Conservation (phyloP, 2,329 filamentous ascomycete species). For the Mollisiaceae sp. region DNA sequence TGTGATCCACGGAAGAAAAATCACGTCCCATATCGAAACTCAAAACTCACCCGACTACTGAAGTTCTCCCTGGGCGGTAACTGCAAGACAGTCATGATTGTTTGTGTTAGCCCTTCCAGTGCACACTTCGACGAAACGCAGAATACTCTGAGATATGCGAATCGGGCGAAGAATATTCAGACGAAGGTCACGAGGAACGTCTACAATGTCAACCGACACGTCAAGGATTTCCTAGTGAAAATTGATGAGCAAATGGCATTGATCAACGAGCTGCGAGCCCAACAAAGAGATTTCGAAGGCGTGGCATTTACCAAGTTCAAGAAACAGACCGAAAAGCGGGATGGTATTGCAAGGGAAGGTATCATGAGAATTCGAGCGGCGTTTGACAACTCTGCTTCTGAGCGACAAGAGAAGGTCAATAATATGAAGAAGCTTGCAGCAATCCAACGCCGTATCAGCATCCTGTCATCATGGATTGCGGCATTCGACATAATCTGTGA, state of each 20-base stretch:
- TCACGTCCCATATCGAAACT: constrained; percentile 97
- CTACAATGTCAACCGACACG: constrained; percentile 98
- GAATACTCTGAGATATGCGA: constrained; percentile 96
- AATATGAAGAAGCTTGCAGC: constrained; percentile 83
- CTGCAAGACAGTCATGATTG: constrained; percentile 99
- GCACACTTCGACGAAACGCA: constrained; percentile 98
- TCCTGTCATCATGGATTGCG: constrained; percentile 91
- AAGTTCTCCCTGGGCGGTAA: constrained; percentile 98
- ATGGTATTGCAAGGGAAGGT: constrained; percentile 76
- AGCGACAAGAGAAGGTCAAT: constrained; percentile 78
- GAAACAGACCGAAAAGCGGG: constrained; percentile 87
- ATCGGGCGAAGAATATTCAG: constrained; percentile 98
- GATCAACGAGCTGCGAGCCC: constrained; percentile 92
- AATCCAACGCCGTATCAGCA: constrained; percentile 81
- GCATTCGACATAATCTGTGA: constrained; percentile 87
- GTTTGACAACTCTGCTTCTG: constrained; percentile 78
- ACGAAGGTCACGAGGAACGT: constrained; percentile 99
- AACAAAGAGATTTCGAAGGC: constrained; percentile 87
- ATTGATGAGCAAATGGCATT: constrained; percentile 98
- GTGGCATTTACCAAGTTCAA: constrained; percentile 86
- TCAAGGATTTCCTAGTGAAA: constrained; percentile 99
- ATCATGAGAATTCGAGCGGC: constrained; percentile 79
- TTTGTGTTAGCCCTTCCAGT: constrained; percentile 95
- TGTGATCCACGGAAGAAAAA: constrained; percentile 91
- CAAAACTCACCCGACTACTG: constrained; percentile 90